Percentiles rank a stretch among this genome's conserved stretches.
phyloP scores from a whole-genome alignment of 371 early-diverging fungal species.

The Quaeritorhiza haematococci region DNA sequence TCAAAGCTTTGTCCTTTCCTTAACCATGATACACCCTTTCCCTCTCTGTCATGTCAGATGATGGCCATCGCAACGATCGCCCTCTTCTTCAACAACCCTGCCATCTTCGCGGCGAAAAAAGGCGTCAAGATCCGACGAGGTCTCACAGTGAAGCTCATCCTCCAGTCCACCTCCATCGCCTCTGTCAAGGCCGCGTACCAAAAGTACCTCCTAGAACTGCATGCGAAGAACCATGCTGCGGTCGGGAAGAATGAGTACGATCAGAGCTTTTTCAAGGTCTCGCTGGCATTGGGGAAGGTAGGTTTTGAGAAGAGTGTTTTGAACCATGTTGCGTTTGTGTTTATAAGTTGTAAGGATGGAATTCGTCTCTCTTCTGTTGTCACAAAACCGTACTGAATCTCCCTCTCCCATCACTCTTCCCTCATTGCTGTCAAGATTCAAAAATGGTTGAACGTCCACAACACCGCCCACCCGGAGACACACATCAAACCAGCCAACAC shows the following conservation, averaged over 20 bases:
- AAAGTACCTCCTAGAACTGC: slow-evolving; percentile 30
- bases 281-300: slow-evolving; percentile 30
- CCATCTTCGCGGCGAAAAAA: slow-evolving; percentile 57
- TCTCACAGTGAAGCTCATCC: slow-evolving; percentile 76
- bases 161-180: slow-evolving; percentile 22
- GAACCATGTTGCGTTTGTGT: no score
- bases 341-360: no score
- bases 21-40: neutral
- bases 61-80: slow-evolving; percentile 95
- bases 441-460: no score
- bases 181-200: slow-evolving; percentile 31
- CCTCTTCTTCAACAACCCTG: slow-evolving; percentile 78
- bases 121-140: slow-evolving; percentile 94
- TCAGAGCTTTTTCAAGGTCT: slow-evolving; percentile 25
- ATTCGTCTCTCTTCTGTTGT: no score
- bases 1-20: slow-evolving; percentile 2
- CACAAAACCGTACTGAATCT: no score
- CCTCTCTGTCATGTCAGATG: slow-evolving; percentile 31
- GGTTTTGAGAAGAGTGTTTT: no score
- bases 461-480: no score
- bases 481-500: no score
- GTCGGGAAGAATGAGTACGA: slow-evolving; percentile 26
- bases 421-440: no score
- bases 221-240: slow-evolving; percentile 15
- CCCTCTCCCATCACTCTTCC: no score